Percentiles rank a stretch among this genome's conserved stretches.
Conservation (phyloP, 768 basidiomycete genomes). For the Termitomyces sp. region DNA sequence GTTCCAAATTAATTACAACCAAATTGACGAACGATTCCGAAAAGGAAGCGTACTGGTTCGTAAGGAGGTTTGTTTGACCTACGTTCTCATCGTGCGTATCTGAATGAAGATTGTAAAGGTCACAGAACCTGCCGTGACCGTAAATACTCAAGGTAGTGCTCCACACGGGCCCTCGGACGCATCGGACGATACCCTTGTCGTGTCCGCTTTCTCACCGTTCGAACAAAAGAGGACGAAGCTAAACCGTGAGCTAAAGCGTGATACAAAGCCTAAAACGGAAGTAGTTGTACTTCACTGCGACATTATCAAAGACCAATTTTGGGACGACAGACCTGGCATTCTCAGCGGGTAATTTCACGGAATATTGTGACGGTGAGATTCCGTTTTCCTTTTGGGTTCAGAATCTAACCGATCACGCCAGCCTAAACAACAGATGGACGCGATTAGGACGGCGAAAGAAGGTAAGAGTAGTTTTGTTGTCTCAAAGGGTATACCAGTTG, state of each 20-base stretch:
- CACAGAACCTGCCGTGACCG: background rate
- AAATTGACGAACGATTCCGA: conserved; percentile 63
- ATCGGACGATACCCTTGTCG: background rate
- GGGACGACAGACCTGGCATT: conserved; percentile 58
- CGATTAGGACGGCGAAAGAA: background rate
- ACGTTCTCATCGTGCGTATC: background rate
- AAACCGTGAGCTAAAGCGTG: conserved; percentile 31
- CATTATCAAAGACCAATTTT: conserved; percentile 80
- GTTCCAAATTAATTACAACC: conserved; percentile 88
- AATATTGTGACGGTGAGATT: background rate
- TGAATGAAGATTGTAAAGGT: conserved; percentile 2
- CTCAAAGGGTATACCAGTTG: background rate
- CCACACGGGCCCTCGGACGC: background rate
- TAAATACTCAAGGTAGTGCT: background rate
- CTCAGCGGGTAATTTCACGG: conserved; percentile 33
- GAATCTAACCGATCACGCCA: background rate
- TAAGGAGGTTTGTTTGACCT: conserved; percentile 40
- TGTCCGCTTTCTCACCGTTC: conserved; percentile 4
- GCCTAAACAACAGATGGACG: background rate
- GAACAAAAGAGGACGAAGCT: conserved; percentile 15
- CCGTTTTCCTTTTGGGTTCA: background rate
- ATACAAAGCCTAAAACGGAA: conserved; percentile 34
- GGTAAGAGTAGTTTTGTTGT: background rate
- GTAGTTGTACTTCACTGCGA: conserved; percentile 76
- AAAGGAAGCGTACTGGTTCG: conserved; percentile 87